Base-by-base conservation (phyloP, 2,329 filamentous ascomycete species). In the Penicillium crustosum region DNA sequence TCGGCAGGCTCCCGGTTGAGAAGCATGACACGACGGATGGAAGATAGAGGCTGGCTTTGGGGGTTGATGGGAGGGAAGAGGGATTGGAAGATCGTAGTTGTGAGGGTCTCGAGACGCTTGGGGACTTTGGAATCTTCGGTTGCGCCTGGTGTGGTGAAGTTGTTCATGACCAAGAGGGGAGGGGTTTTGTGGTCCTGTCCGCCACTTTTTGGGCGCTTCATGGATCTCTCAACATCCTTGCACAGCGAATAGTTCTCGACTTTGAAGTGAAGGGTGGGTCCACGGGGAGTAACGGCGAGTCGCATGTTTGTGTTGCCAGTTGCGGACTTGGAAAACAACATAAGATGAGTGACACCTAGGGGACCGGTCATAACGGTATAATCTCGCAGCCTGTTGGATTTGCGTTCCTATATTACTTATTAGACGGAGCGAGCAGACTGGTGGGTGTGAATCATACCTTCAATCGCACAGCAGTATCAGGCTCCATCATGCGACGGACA, bases 141-240 rank as follows among this genome's bases (percentile, higher is more conserved):
- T 49, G 77, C 74, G 61, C 81, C 81, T 29, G 89, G 83, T 4
- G 87, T 88, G 39, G 85, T 85, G 75, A 99, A 96, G 75, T 96
- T 97, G 79, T 99, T 99, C 94, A 99, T 97, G 65, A 99, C 94
- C 44, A 99, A 84, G 77, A 97, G 78, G 61, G 94, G 94, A 7
- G 94, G 87, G 43, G 87, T 91, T 57, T 89, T 82, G 69, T 91
- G 96, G 73, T 96, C 91, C 73, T 93, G 93, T 62, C 89, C 91
- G 48, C 89, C 88, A 48, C 88, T 89, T 70, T 87, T 86, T 9
- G 93, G 91, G 66, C 91, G 89, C 75, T 89, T 91, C 78, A 95
- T 86, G 15, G 91, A 87, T 71, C 86, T 89, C 67, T 89, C 84
- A 4, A 99, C 87, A 73, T 99, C 94, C 75, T 94, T 96, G 77